Evolutionary conservation across 768 basidiomycete genomes (phyloP), one percentile per base, ranked within the genome.

Genomic region (Dioszegia aurantiaca): DNA sequence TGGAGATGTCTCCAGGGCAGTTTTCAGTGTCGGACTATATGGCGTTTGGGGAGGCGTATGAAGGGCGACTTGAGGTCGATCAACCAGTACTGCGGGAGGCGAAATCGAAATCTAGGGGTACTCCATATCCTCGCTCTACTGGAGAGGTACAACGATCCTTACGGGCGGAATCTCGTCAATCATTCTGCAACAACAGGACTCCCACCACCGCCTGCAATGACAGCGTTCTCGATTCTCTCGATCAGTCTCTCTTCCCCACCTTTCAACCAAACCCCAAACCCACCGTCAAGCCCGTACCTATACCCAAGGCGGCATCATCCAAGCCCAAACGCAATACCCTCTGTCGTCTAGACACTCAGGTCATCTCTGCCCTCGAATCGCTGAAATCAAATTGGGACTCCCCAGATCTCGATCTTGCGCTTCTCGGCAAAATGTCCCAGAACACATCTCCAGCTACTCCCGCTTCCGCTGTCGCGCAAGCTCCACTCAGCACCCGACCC

Each of bases 281-380:
- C 33, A 33, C 33, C 6, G 33, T 14, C 33, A 33, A 33, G 14
- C 33, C 33, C 33, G 33, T 6, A 33, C n/a, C n/a, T n/a, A n/a
- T n/a, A n/a, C n/a, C n/a, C n/a, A n/a, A n/a, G n/a, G n/a, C n/a
- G n/a, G n/a, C n/a, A n/a, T n/a, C n/a, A n/a, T 37, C 4, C 17
- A 48, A 14, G 26, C 2, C 17, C n/a, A 44, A 56, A 6, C 52
- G 58, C 28, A 49, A 48, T 43, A 46, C 31, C 33, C 54, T 66
- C 55, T 70, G 53, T 51, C 56, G 63, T 11, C 56, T 70, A 2
- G 65, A 67, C 36, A 65, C 65, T 19, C 63, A 61, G 14, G 42
- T 70, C 42, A 52, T 70, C 40, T 57, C 58, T 2, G 68, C 63
- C 5, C 56, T 70, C 8, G 51, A 65, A 39, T 61, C 53, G 8